These are phyloP conservation scores for Yamadazyma philogaea DNA, from an alignment of 805 yeast genomes.

Conservation along the genomic window DNA sequence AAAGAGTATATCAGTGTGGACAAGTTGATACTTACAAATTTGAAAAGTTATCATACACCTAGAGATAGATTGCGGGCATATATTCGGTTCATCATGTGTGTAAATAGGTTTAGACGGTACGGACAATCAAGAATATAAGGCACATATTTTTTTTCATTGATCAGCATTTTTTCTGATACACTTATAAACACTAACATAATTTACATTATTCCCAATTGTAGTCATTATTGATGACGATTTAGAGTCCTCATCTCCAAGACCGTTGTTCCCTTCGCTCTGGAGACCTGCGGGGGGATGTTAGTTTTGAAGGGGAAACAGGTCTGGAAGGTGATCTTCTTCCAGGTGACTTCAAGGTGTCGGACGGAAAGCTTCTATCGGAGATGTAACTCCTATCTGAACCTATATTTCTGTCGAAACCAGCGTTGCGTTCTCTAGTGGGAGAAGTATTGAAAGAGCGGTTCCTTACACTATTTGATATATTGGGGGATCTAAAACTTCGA, in stretches of 20 bases:
- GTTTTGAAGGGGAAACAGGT: slow-evolving; percentile 4
- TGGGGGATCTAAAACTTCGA: background rate
- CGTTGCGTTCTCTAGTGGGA: slow-evolving; percentile 1
- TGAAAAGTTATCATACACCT: slow-evolving; percentile 2
- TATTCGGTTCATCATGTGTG: slow-evolving; percentile 10
- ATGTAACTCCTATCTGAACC: background rate
- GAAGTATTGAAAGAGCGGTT: slow-evolving; percentile 4
- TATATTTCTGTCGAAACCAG: background rate
- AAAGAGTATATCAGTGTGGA: slow-evolving; percentile 5
- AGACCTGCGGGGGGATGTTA: slow-evolving; percentile 3
- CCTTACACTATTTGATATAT: background rate
- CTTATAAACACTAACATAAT: no score
- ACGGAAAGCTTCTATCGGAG: background rate
- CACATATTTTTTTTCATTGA: background rate
- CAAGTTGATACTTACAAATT: slow-evolving; percentile 1
- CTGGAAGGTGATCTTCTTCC: slow-evolving; percentile 1
- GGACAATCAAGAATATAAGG: background rate
- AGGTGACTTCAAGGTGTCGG: slow-evolving; percentile 4
- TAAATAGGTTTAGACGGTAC: slow-evolving; percentile 7
- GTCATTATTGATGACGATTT: background rate
- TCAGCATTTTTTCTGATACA: no score
- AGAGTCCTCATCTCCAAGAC: background rate
- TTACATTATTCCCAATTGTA: background rate
- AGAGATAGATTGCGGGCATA: slow-evolving; percentile 8
- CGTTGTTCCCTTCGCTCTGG: slow-evolving; percentile 3